Conservation (phyloP, 179 eudicot genomes). For the Silene coronaria region DNA sequence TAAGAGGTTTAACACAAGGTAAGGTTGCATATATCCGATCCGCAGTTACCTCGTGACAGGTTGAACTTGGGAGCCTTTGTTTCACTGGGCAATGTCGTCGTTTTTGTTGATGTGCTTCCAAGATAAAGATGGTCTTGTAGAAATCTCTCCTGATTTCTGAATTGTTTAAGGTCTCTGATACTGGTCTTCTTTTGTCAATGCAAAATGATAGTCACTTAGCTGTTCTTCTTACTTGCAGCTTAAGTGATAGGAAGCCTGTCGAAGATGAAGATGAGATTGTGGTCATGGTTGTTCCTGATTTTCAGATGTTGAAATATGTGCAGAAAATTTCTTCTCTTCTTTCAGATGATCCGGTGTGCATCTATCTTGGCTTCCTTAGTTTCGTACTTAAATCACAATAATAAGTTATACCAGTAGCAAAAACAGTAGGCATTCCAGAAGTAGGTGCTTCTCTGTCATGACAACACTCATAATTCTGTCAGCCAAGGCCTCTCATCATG, state of each 20-base stretch:
- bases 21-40: neutral
- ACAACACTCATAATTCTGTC: conserved; percentile 26
- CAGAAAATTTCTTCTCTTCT: conserved; percentile 70
- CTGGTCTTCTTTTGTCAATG: neutral
- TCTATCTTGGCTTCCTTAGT: conserved; percentile 12
- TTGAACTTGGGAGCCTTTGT: neutral
- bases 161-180: neutral
- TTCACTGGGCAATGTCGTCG: neutral
- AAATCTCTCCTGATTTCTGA: neutral
- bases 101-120: neutral
- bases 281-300: conserved; percentile 97
- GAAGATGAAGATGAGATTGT: conserved; percentile 73
- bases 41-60: neutral
- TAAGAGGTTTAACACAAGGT: too few relatives aligned
- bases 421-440: neutral
- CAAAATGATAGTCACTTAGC: neutral
- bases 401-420: neutral
- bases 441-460: conserved; percentile 3
- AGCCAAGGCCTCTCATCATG: conserved; percentile 99
- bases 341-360: conserved; percentile 80
- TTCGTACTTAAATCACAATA: neutral
- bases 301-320: conserved; percentile 89
- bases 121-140: neutral
- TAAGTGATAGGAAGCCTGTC: conserved; percentile 97
- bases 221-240: conserved; percentile 36